Evolutionary conservation across 108 stramenopile genomes (phyloP), one percentile per base, ranked within the genome.

Genomic region (Cyclotella choctawhatcheeana): DNA sequence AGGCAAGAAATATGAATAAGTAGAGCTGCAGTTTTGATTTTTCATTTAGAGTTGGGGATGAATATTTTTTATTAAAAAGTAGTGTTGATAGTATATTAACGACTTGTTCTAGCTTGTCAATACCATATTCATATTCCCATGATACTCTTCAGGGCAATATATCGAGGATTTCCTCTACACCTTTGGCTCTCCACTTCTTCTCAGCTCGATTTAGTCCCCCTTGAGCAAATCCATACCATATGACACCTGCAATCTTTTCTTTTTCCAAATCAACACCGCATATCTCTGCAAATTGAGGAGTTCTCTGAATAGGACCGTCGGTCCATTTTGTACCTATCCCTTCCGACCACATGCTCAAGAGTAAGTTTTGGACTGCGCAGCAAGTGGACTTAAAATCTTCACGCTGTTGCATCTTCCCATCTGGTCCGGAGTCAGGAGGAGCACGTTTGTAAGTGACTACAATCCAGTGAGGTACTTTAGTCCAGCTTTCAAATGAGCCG

Each of bases 301-400:
- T 90, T 2, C 74, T 73, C 51, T 88, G 86, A n/a, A 88, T 63
- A 18, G 86, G 86, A 1, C 89, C 89, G 33, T 64, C 64, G 1
- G 89, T 90, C 89, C 89, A 90, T 53, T 90, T 90, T n/a, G 79
- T 76, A 0, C 89, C 89, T 35, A 90, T 80, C 13, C 89, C 89
- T 55, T 90, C 89, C 27, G 68, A 69, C 85, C 86, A 87, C 86
- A 90, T 86, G 8, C 75, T 73, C 34, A 90, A 47, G 71, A 86
- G 74, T 31, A 90, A 84, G 55, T 90, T 90, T 52, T 90, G 85
- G 20, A 90, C 77, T 30, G 89, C 87, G 48, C 89, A 90, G 47
- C 84, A 74, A 5, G 72, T 73, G 17, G 84, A 76, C 48, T 80
- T 82, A 51, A 85, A 88, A 61, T 90, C 87, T 45, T 88, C 85